Evolutionary conservation across 208 protist genomes (phyloP), one percentile per base, ranked within the genome.

Genomic region (Borovskyia barvae): DNA sequence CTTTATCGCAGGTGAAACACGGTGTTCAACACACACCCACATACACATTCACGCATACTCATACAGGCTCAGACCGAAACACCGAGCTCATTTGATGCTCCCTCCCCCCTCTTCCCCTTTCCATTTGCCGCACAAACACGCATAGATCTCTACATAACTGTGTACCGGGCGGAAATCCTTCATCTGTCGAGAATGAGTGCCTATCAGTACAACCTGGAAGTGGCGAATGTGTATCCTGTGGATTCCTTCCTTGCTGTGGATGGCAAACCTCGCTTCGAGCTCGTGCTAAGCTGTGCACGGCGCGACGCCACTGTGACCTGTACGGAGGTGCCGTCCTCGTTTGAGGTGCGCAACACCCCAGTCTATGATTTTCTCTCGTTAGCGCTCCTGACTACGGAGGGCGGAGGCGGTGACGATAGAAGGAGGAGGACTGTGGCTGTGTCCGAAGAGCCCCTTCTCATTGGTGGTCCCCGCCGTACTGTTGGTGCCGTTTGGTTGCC

Each of bases 141-240:
- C n/a, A n/a, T n/a, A n/a, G n/a, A n/a, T n/a, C n/a, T n/a, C n/a
- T n/a, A n/a, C n/a, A n/a, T n/a, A n/a, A n/a, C n/a, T n/a, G n/a
- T n/a, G n/a, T n/a, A n/a, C n/a, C n/a, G n/a, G n/a, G n/a, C n/a
- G n/a, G n/a, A n/a, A n/a, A n/a, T n/a, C n/a, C n/a, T n/a, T n/a
- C n/a, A n/a, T n/a, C n/a, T n/a, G n/a, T n/a, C 25, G 25, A 45
- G 8, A 3, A 55, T 56, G 51, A 20, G 45, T 37, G 33, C 40
- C 33, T 72, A 67, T n/a, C 52, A 62, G 20, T 75, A 67, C 46
- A 43, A 29, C 22, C 28, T 80, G 2, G 66, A 80, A 36, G 49
- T 80, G 22, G 47, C 75, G 24, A 67, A 66, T 15, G 58, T 66
- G n/a, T n/a, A n/a, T n/a, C n/a, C n/a, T n/a, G n/a, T n/a, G n/a